Conservation (phyloP, 257 asterid species). For the Dorcoceras hygrometricum region DNA sequence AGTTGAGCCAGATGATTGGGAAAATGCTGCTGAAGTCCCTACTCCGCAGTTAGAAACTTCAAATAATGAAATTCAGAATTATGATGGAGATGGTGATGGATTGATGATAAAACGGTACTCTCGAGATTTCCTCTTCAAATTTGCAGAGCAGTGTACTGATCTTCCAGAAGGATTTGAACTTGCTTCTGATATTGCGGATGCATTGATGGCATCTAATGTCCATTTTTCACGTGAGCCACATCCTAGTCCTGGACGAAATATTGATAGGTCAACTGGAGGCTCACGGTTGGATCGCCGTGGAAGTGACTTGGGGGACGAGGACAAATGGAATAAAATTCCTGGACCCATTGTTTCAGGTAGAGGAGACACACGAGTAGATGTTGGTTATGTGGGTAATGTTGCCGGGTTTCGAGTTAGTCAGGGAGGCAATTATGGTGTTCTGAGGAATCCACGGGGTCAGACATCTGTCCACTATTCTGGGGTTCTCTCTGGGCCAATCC, state of each 20-base stretch:
- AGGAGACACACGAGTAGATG: slow-evolving; percentile 50
- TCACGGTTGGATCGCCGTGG: slow-evolving; percentile 65
- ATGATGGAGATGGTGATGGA: slow-evolving; percentile 42
- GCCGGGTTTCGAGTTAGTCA: slow-evolving; percentile 54
- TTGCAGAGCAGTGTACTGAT: slow-evolving; percentile 54
- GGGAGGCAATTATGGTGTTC: slow-evolving; percentile 62
- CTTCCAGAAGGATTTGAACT: slow-evolving; percentile 66
- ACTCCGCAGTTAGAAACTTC: slow-evolving; percentile 58
- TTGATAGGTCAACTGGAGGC: slow-evolving; percentile 48
- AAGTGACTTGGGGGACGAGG: slow-evolving; percentile 56
- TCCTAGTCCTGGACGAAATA: slow-evolving; percentile 49
- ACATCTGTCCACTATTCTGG: slow-evolving; percentile 46
- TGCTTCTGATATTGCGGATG: slow-evolving; percentile 43
- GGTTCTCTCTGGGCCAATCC: slow-evolving; percentile 70
- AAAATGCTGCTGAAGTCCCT: slow-evolving; percentile 83
- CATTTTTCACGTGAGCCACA: slow-evolving; percentile 40
- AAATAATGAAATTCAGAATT: slow-evolving; percentile 31
- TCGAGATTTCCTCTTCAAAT: slow-evolving; percentile 79
- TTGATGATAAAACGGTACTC: slow-evolving; percentile 59
- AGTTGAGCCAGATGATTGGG: slow-evolving; percentile 95
- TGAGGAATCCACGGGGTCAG: slow-evolving; percentile 59
- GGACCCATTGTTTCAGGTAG: slow-evolving; percentile 53
- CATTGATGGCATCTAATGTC: slow-evolving; percentile 32
- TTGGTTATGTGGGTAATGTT: slow-evolving; percentile 37
- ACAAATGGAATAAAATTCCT: slow-evolving; percentile 58